phyloP scores from a whole-genome alignment of 2,329 filamentous ascomycete species.

The Fusarium sp. region DNA sequence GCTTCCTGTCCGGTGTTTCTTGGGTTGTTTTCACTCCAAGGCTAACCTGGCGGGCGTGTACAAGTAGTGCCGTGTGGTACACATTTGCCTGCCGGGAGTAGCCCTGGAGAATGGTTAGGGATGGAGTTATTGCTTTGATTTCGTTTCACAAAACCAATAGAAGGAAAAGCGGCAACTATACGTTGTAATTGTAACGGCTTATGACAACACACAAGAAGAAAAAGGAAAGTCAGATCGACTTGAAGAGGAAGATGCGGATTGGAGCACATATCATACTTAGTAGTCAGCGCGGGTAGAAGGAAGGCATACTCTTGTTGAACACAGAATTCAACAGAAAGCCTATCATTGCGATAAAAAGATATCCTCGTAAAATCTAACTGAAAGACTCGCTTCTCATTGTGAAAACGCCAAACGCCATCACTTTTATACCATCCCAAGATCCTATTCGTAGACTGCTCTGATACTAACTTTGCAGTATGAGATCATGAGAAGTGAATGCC shows the following conservation, averaged over 20 bases:
- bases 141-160: conserved; percentile 47
- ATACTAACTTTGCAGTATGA: conserved; percentile 6
- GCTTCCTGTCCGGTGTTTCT: conserved; percentile 47
- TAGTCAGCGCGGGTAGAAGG: conserved; percentile 23
- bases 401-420: conserved; percentile 37
- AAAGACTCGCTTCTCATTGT: conserved; percentile 11
- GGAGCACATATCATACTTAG: conserved; percentile 42
- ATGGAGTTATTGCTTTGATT: conserved; percentile 44
- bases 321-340: conserved; percentile 15
- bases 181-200: conserved; percentile 52
- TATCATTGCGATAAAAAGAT: conserved; percentile 19
- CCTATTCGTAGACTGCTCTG: background rate
- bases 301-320: conserved; percentile 28
- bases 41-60: conserved; percentile 5
- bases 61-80: conserved; percentile 7
- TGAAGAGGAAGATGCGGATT: conserved; percentile 35
- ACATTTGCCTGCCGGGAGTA: conserved; percentile 18
- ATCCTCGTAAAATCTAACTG: conserved; percentile 27
- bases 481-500: conserved; percentile 88
- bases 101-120: conserved; percentile 25
- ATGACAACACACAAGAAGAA: conserved; percentile 46
- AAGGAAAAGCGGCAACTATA: conserved; percentile 50
- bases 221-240: conserved; percentile 31
- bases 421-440: conserved; percentile 23
- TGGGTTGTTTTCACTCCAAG: conserved; percentile 39